Conservation (phyloP, 1,284 basidiomycete species). For the Cystobasidium sp. region DNA sequence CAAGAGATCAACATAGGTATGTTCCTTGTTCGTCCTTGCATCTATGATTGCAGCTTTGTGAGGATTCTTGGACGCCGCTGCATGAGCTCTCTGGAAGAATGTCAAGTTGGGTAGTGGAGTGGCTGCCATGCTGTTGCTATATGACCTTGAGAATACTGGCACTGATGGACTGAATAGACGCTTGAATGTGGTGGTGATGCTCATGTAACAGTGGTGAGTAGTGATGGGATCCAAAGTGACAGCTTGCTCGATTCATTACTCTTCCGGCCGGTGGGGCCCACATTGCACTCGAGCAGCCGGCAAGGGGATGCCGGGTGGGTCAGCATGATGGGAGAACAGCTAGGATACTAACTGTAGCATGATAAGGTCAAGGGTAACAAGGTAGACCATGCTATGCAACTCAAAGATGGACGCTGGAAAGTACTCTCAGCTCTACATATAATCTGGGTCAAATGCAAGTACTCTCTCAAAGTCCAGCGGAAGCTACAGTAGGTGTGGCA, state of each 20-base stretch:
- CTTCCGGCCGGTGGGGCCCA: background rate
- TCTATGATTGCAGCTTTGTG: constrained; percentile 45
- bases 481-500: too few species aligned
- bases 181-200: background rate
- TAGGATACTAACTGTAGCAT: too few species aligned
- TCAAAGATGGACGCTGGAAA: too few species aligned
- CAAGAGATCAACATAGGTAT: constrained; percentile 41
- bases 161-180: background rate
- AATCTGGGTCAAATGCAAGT: too few species aligned
- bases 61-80: constrained; percentile 33
- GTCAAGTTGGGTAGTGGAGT: constrained; percentile 30
- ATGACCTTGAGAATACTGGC: background rate
- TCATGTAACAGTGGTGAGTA: background rate
- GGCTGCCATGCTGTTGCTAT: background rate
- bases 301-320: background rate
- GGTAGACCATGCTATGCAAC: too few species aligned
- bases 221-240: background rate
- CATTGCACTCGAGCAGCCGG: background rate
- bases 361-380: too few species aligned
- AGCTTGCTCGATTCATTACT: background rate
- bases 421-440: too few species aligned
- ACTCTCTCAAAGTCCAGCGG: too few species aligned
- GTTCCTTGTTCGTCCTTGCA: constrained; percentile 31
- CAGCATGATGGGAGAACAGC: too few species aligned
- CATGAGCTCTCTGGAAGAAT: constrained; percentile 36